Percentiles rank a stretch among this genome's conserved stretches.
phyloP scores from a whole-genome alignment of 768 basidiomycete species.

The Astraeus odoratus region DNA sequence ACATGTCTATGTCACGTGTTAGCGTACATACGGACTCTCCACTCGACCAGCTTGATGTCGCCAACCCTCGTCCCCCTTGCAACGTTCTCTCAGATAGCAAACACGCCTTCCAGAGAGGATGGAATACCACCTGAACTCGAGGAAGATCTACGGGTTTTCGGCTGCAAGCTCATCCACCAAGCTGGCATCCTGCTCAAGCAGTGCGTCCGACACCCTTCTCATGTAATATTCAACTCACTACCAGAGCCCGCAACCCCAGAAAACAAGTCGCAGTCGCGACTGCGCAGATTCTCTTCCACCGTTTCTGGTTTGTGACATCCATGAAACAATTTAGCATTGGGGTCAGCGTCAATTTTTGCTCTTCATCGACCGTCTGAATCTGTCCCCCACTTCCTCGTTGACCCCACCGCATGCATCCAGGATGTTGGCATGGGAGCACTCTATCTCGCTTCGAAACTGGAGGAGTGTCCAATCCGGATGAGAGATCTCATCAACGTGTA shows the following conservation, averaged over 20 bases:
- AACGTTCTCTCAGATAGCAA: slow-evolving; percentile 67
- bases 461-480: slow-evolving; percentile 87
- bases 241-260: slow-evolving; percentile 30
- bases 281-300: slow-evolving; percentile 92
- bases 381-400: slow-evolving; percentile 6
- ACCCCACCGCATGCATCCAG: slow-evolving; percentile 32
- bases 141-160: slow-evolving; percentile 82
- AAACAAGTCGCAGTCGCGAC: slow-evolving; percentile 97
- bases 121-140: slow-evolving; percentile 78
- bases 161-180: slow-evolving; percentile 92
- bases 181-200: slow-evolving; percentile 88
- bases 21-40: not conserved
- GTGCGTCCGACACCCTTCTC: slow-evolving; percentile 38
- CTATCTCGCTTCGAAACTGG: slow-evolving; percentile 83
- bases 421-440: slow-evolving; percentile 87
- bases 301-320: slow-evolving; percentile 94
- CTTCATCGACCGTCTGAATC: slow-evolving; percentile 1
- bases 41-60: slow-evolving; percentile 27
- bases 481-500: slow-evolving; percentile 94
- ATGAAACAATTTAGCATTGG: slow-evolving; percentile 93
- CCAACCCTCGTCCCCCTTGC: slow-evolving; percentile 74
- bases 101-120: slow-evolving; percentile 76
- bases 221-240: slow-evolving; percentile 1
- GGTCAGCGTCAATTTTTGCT: slow-evolving; percentile 39
- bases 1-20: too few species aligned